These are phyloP conservation scores for Corrigiola litoralis DNA, from an alignment of 179 eudicot species.

Conservation along the genomic window DNA sequence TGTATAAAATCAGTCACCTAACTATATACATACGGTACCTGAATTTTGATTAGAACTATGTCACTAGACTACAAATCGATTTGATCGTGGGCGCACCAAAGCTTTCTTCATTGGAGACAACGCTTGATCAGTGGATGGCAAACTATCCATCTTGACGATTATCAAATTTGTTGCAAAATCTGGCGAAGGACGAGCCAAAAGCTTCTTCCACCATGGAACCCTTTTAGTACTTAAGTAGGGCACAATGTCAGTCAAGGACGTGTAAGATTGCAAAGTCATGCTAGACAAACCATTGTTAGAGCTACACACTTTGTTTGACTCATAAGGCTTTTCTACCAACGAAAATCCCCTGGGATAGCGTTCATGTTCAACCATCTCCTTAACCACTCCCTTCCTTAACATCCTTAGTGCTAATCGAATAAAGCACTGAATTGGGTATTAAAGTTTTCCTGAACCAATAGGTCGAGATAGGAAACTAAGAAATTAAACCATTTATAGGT, in stretches of 20 bases:
- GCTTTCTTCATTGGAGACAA: neutral
- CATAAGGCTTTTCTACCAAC: neutral
- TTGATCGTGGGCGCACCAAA: neutral
- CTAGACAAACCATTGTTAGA: neutral
- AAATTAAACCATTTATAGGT: too few relatives aligned
- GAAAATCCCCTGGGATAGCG: neutral
- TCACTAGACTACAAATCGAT: neutral
- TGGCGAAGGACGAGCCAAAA: constrained; percentile 7
- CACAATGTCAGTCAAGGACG: neutral
- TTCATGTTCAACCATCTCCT: neutral
- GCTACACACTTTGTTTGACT: neutral
- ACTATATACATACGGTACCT: too few relatives aligned
- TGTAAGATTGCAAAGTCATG: constrained; percentile 6
- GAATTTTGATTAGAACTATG: too few relatives aligned
- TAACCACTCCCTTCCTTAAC: neutral
- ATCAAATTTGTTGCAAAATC: constrained; percentile 21
- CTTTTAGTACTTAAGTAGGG: neutral
- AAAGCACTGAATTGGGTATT: too few relatives aligned
- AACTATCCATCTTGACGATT: neutral
- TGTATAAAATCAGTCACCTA: too few relatives aligned
- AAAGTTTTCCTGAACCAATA: too few relatives aligned
- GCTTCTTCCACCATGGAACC: constrained; percentile 22
- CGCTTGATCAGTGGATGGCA: neutral
- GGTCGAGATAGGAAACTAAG: too few relatives aligned
- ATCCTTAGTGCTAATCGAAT: neutral